Conservation (phyloP, 2,329 filamentous ascomycete genomes). For the Fonsecaea multimorphosa region DNA sequence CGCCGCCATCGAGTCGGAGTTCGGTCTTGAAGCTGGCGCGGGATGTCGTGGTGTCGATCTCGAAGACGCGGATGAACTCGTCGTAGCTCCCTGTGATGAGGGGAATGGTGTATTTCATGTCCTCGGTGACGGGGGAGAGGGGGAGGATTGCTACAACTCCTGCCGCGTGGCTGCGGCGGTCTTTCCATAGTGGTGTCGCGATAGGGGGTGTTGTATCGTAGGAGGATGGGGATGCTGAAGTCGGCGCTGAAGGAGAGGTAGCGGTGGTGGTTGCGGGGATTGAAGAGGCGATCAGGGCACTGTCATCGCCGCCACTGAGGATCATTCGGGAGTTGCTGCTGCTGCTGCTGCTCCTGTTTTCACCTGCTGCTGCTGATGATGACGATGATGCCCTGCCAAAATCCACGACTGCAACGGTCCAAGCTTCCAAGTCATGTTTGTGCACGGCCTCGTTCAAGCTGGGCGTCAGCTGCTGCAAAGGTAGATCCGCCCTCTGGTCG, state of each 20-base stretch:
- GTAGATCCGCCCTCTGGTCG: conserved; percentile 17
- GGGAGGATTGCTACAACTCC: conserved; percentile 89
- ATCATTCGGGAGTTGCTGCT: conserved; percentile 25
- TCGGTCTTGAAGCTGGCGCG: conserved; percentile 56
- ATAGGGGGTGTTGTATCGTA: conserved; percentile 10
- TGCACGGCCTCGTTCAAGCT: conserved; percentile 43
- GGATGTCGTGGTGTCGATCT: conserved; percentile 43
- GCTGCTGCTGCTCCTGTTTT: background rate
- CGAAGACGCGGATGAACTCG: conserved; percentile 73
- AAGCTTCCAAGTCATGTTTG: conserved; percentile 69
- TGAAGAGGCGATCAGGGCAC: conserved; percentile 51
- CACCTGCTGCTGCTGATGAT: background rate
- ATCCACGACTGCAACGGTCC: conserved; percentile 70
- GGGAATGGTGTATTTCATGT: conserved; percentile 51
- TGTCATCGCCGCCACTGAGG: conserved; percentile 75
- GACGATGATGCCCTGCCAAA: conserved; percentile 23
- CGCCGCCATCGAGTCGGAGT: conserved; percentile 73
- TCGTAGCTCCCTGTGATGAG: conserved; percentile 92
- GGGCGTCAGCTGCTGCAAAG: conserved; percentile 31
- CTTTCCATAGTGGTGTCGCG: conserved; percentile 45
- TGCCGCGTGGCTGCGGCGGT: conserved; percentile 69
- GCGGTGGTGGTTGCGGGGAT: conserved; percentile 36
- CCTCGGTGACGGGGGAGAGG: conserved; percentile 51
- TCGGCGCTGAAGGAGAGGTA: conserved; percentile 1
- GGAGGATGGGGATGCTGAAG: conserved; percentile 34